Conservation (phyloP, 2,329 filamentous ascomycete species). For the Xylariomycetidae sp. region DNA sequence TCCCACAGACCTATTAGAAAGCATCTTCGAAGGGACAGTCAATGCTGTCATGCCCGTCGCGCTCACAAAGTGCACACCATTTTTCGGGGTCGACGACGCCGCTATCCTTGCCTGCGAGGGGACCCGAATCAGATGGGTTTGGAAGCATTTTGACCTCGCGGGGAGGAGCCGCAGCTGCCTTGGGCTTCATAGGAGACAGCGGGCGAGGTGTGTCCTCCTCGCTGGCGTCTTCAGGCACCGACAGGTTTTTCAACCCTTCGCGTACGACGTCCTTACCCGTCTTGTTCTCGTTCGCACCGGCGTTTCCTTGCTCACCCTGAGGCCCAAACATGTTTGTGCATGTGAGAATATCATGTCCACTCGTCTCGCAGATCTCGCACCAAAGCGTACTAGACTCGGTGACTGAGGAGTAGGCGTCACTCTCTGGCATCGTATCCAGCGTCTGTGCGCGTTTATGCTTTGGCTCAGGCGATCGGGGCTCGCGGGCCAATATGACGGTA, state of each 20-base stretch:
- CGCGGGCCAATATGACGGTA: conserved; percentile 56
- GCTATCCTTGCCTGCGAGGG: conserved; percentile 73
- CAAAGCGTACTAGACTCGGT: conserved; percentile 73
- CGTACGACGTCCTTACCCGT: conserved; percentile 33
- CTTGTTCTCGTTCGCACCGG: conserved; percentile 13
- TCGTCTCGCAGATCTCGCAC: conserved; percentile 94
- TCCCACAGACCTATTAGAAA: too few relatives aligned
- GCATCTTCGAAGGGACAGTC: conserved; percentile 90
- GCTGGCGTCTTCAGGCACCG: conserved; percentile 27
- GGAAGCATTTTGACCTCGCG: conserved; percentile 45
- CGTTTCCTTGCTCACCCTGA: conserved; percentile 24
- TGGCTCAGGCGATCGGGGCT: conserved; percentile 42
- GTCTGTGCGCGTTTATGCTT: conserved; percentile 48
- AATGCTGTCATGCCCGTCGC: conserved; percentile 93
- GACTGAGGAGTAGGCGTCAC: conserved; percentile 62
- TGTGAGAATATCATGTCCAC: conserved; percentile 88
- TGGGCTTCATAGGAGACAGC: conserved; percentile 47
- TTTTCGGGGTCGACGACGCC: conserved; percentile 77
- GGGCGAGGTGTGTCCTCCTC: conserved; percentile 50
- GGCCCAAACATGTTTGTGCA: conserved; percentile 83
- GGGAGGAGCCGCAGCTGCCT: conserved; percentile 32
- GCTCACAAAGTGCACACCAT: conserved; percentile 96
- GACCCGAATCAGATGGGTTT: conserved; percentile 60
- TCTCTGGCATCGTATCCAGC: conserved; percentile 67
- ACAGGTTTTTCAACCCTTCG: conserved; percentile 35